A percentile compares a stretch with the other conserved stretches of the same genome.
Conservation (phyloP, 257 asterid genomes). For the Rubia yunnanensis region DNA sequence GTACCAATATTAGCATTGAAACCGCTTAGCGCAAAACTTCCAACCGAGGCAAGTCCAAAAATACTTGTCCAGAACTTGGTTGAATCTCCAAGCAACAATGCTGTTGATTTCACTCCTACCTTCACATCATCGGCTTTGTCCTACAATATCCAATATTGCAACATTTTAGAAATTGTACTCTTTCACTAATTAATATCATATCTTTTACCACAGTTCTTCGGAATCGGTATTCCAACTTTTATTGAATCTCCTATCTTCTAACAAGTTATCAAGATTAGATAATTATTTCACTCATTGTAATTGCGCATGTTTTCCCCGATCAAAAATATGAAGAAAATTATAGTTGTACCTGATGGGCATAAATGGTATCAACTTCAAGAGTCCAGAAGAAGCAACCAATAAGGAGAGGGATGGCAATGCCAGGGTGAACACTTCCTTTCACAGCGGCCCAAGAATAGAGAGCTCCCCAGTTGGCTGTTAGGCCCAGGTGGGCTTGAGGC, state of each 20-base stretch:
- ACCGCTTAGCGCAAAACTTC: constrained; percentile 73
- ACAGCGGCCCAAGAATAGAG: constrained; percentile 92
- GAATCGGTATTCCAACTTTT: no score
- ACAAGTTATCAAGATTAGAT: no score
- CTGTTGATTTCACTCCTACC: constrained; percentile 92
- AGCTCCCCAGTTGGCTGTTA: constrained; percentile 81
- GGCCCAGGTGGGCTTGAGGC: constrained; percentile 96
- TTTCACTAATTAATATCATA: background rate
- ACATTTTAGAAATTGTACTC: background rate
- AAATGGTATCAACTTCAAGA: constrained; percentile 71
- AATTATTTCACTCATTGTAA: no score
- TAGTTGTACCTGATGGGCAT: constrained; percentile 99
- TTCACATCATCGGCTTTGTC: constrained; percentile 76
- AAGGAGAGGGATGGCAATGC: constrained; percentile 63
- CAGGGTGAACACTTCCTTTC: constrained; percentile 60
- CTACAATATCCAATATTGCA: constrained; percentile 22
- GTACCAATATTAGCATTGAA: constrained; percentile 61
- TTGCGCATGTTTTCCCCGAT: no score
- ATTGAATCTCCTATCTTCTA: no score
- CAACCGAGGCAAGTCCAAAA: constrained; percentile 70
- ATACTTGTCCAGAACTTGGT: constrained; percentile 72
- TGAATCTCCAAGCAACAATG: constrained; percentile 74
- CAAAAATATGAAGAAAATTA: no score
- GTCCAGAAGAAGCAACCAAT: constrained; percentile 73
- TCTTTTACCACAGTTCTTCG: no score